Percentiles rank a stretch among this genome's conserved stretches.
phyloP scores from a whole-genome alignment of 257 asterid genomes.

The Paraleonurus japonicus region DNA sequence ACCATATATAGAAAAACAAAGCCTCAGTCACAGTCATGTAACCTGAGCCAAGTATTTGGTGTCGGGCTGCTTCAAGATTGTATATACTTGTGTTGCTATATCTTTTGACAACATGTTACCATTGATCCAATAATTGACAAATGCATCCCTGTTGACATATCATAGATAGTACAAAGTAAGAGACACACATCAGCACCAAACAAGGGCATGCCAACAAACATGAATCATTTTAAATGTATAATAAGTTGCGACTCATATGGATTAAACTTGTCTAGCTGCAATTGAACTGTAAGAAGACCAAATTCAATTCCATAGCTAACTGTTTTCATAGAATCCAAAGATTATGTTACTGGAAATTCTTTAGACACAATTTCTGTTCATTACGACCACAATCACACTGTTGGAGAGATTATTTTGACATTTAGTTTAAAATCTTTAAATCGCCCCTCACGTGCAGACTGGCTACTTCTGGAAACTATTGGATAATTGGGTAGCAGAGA shows the following conservation, averaged over 20 bases:
- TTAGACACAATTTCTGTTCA: background rate
- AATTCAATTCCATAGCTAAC: background rate
- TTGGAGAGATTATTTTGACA: background rate
- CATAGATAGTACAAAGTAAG: constrained; percentile 23
- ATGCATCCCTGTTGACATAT: constrained; percentile 67
- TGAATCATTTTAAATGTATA: constrained; percentile 19
- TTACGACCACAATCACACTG: background rate
- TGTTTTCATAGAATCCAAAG: constrained; percentile 8
- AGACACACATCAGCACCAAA: constrained; percentile 23
- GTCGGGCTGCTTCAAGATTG: constrained; percentile 75
- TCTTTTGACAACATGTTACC: constrained; percentile 79
- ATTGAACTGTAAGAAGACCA: background rate
- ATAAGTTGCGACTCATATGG: background rate
- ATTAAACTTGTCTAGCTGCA: background rate
- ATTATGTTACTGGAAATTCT: background rate
- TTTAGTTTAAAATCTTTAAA: background rate
- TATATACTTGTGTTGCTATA: constrained; percentile 59
- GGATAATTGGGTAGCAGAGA: background rate
- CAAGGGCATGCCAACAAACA: constrained; percentile 3
- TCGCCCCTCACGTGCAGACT: background rate
- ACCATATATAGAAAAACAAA: constrained; percentile 14
- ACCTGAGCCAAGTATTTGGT: constrained; percentile 65
- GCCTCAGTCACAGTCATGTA: constrained; percentile 5
- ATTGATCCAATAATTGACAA: constrained; percentile 76
- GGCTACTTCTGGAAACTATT: background rate